Conservation (phyloP, 2,329 filamentous ascomycete genomes). For the Chaetomium globosum region DNA sequence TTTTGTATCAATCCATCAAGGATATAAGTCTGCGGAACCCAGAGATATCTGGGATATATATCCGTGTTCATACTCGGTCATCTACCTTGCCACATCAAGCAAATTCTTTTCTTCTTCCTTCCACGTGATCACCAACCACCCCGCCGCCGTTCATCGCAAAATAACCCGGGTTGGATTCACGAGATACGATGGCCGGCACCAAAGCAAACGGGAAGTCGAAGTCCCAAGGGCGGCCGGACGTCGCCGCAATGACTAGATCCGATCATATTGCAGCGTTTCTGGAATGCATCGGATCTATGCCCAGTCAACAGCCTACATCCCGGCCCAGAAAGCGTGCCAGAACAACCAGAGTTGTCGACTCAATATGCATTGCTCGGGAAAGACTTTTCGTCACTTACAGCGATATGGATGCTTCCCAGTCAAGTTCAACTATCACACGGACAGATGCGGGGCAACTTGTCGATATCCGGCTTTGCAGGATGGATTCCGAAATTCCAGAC, state of each 20-base stretch:
- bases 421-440: background rate
- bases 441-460: slow-evolving; percentile 25
- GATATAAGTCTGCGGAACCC: too few species aligned
- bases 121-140: too few species aligned
- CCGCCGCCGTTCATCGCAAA: background rate
- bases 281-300: slow-evolving; percentile 15
- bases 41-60: background rate
- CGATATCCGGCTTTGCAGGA: slow-evolving; percentile 18
- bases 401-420: background rate
- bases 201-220: background rate
- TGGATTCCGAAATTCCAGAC: background rate
- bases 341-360: slow-evolving; percentile 10
- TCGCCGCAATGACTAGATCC: background rate
- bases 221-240: background rate
- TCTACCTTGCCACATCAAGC: background rate
- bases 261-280: slow-evolving; percentile 28
- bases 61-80: background rate
- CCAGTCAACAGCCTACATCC: slow-evolving; percentile 1
- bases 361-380: slow-evolving; percentile 32
- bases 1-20: background rate
- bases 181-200: slow-evolving; percentile 17
- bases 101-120: background rate
- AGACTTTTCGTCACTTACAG: slow-evolving; percentile 24
- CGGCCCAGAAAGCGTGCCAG: slow-evolving; percentile 34
- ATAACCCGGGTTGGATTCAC: background rate